A percentile compares a stretch with the other conserved stretches of the same genome.
These are phyloP conservation scores for Limonomyces culmigenus DNA, from an alignment of 1,284 basidiomycete species.

Conservation along the genomic window DNA sequence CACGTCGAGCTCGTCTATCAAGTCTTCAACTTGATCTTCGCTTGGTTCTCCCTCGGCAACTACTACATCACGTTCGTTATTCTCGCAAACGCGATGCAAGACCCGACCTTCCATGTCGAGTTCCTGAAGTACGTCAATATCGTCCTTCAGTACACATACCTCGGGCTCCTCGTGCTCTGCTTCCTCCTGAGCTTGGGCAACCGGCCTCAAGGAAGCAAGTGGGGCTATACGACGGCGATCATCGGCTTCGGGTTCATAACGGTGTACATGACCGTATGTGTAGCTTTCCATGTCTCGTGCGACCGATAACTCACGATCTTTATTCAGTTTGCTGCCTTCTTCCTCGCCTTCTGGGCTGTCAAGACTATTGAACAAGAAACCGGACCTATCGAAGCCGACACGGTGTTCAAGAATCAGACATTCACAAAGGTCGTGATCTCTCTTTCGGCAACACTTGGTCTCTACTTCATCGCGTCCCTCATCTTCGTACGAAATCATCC, in stretches of 20 bases:
- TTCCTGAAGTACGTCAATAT: conserved; percentile 62
- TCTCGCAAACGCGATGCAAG: conserved; percentile 56
- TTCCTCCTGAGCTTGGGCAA: conserved; percentile 89
- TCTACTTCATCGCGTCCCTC: conserved; percentile 69
- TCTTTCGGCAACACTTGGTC: conserved; percentile 68
- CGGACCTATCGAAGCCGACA: conserved; percentile 28
- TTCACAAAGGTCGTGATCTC: conserved; percentile 82
- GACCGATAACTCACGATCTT: background rate
- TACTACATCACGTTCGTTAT: conserved; percentile 82
- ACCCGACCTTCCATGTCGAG: conserved; percentile 33
- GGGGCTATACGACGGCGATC: conserved; percentile 68
- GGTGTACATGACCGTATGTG: conserved; percentile 75
- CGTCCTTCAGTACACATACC: conserved; percentile 74
- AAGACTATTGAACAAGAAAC: conserved; percentile 32
- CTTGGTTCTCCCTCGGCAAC: conserved; percentile 85
- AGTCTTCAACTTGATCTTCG: conserved; percentile 76
- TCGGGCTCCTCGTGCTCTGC: conserved; percentile 76
- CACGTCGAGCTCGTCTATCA: conserved; percentile 93
- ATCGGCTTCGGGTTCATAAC: conserved; percentile 81
- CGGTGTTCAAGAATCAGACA: conserved; percentile 59
- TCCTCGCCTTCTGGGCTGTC: conserved; percentile 70
- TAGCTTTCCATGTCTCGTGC: conserved; percentile 4
- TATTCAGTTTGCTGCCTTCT: conserved; percentile 51
- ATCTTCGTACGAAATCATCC: conserved; percentile 50
- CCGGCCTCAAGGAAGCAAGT: conserved; percentile 77